Conservation (phyloP, 768 basidiomycete species). For the Pisolithus tinctorius region DNA sequence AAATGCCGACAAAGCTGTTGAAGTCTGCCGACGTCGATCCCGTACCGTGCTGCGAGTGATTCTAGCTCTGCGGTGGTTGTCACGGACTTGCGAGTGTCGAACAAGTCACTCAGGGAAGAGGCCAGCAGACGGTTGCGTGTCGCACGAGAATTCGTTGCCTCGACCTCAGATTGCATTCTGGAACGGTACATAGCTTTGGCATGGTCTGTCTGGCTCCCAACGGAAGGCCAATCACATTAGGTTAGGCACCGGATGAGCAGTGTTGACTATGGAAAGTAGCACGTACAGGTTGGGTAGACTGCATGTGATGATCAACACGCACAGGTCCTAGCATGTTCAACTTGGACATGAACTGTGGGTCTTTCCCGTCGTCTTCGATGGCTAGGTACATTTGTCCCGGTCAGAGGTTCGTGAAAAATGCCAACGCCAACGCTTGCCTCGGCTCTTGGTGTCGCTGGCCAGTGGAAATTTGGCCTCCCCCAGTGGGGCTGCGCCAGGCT, state of each 20-base stretch:
- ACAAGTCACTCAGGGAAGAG: constrained; percentile 43
- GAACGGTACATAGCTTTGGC: constrained; percentile 45
- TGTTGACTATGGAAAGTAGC: not conserved
- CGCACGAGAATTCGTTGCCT: constrained; percentile 37
- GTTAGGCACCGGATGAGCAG: not conserved
- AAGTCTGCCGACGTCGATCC: constrained; percentile 46
- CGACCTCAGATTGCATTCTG: constrained; percentile 47
- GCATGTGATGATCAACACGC: constrained; percentile 59
- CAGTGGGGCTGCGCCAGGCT: constrained; percentile 5
- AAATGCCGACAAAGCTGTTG: constrained; percentile 49
- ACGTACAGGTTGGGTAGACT: constrained; percentile 42
- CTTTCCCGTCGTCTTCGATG: constrained; percentile 57
- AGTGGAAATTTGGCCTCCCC: constrained; percentile 18
- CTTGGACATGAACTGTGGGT: constrained; percentile 67
- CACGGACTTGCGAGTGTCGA: constrained; percentile 56
- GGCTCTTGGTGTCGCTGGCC: constrained; percentile 47
- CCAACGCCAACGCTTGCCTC: constrained; percentile 29
- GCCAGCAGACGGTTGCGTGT: constrained; percentile 52
- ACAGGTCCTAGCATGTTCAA: constrained; percentile 62
- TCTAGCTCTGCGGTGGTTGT: constrained; percentile 37
- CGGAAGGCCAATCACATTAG: not conserved
- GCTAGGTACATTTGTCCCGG: constrained; percentile 29
- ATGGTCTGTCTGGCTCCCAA: constrained; percentile 17
- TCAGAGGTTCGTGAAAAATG: not conserved
- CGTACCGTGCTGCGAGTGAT: constrained; percentile 46